These are phyloP conservation scores for Alternaria sp. DNA, from an alignment of 2,329 filamentous ascomycete species.

Conservation along the genomic window DNA sequence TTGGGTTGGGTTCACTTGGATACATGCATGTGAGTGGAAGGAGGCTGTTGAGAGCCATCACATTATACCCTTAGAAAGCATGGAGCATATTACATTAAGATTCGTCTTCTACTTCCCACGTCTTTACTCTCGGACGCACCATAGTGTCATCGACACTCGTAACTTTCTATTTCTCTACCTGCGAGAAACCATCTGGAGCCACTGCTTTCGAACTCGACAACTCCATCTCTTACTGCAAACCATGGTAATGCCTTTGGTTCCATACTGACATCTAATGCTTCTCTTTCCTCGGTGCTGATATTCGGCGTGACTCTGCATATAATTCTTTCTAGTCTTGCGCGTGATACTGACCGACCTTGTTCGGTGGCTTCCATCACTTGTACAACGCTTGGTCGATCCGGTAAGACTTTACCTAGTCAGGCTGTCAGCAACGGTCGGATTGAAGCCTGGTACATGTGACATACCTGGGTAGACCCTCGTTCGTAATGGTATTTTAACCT, in stretches of 20 bases:
- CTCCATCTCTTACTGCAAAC: constrained; percentile 41
- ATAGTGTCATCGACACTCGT: constrained; percentile 39
- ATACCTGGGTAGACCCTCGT: constrained; percentile 21
- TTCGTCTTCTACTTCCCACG: background rate
- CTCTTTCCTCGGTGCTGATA: constrained; percentile 20
- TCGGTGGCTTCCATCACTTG: constrained; percentile 23
- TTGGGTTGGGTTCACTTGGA: constrained; percentile 26
- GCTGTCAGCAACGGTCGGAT: background rate
- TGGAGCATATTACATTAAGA: constrained; percentile 3
- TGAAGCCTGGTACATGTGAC: background rate
- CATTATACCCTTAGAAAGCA: constrained; percentile 23
- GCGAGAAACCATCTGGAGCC: constrained; percentile 39
- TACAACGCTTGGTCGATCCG: constrained; percentile 14
- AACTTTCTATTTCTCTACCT: constrained; percentile 43
- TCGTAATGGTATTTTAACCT: constrained; percentile 22
- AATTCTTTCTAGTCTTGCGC: constrained; percentile 23
- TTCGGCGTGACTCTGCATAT: constrained; percentile 28
- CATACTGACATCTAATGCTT: constrained; percentile 1
- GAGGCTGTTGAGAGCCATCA: constrained; percentile 4
- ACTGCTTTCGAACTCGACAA: constrained; percentile 38
- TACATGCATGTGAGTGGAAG: constrained; percentile 5
- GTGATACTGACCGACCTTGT: constrained; percentile 12
- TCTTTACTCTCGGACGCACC: background rate
- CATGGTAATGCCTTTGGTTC: constrained; percentile 22
- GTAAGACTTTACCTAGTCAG: constrained; percentile 17